Evolutionary conservation across 495 filamentous ascomycete species (phyloP).

Genomic region (Apiosordaria backusii): DNA sequence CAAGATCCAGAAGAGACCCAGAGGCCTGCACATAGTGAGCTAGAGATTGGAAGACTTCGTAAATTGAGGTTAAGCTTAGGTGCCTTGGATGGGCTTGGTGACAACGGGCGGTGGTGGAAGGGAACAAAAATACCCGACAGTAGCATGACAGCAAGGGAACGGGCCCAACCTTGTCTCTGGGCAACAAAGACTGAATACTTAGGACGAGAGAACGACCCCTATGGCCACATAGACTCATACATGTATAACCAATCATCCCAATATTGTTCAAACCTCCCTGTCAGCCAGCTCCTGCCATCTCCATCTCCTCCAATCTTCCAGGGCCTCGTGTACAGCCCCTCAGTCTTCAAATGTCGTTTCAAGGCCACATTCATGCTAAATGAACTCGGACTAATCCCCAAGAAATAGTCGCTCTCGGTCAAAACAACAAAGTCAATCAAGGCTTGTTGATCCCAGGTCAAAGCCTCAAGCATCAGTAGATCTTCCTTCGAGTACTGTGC

Average conservation of each 20-base stretch:
- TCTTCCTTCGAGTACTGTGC: conserved; percentile 23
- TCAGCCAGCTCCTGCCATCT: conserved; percentile 42
- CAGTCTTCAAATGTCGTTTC: conserved; percentile 38
- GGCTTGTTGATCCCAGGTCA: conserved; percentile 47
- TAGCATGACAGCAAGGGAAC: too few relatives aligned
- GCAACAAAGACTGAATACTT: too few relatives aligned
- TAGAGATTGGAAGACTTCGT: too few relatives aligned
- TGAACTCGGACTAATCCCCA: conserved; percentile 44
- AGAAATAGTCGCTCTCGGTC: conserved; percentile 39
- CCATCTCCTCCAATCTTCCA: conserved; percentile 42
- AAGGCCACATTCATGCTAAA: conserved; percentile 45
- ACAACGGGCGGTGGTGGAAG: too few relatives aligned
- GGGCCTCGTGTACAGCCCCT: conserved; percentile 39
- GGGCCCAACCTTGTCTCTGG: too few relatives aligned
- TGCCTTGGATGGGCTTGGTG: too few relatives aligned
- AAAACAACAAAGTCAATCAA: conserved; percentile 42
- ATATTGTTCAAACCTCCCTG: conserved; percentile 39
- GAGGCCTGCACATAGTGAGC: too few relatives aligned
- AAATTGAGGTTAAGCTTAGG: too few relatives aligned
- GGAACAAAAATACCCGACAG: too few relatives aligned
- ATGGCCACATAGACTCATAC: conserved; percentile 47
- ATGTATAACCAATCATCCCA: conserved; percentile 48
- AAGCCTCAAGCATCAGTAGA: conserved; percentile 25
- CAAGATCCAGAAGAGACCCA: too few relatives aligned
- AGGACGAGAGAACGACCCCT: background rate